Evolutionary conservation across 148 eudicot species (phyloP).

Genomic region (Rhododendron ovatum): DNA sequence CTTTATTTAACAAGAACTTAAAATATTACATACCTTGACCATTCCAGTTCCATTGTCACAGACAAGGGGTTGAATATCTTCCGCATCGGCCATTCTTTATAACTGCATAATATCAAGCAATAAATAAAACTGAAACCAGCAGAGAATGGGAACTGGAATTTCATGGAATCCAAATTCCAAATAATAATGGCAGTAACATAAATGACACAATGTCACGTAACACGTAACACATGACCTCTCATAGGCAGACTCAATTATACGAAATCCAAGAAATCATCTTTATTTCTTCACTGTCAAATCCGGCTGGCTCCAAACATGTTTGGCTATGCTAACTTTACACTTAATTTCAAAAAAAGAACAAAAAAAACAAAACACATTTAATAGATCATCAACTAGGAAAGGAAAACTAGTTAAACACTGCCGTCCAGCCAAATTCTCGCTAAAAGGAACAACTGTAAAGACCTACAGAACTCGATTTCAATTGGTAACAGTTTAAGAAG

Average conservation of each 20-base stretch:
- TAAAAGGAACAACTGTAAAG: not conserved
- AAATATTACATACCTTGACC: constrained; percentile 14
- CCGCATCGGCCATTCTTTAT: constrained; percentile 20
- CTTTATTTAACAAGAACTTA: not conserved
- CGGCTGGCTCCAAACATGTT: not conserved
- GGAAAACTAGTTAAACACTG: not conserved
- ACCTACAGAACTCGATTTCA: not conserved
- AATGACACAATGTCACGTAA: not conserved
- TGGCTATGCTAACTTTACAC: not conserved
- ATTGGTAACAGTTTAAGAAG: not conserved
- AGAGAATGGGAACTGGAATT: not conserved
- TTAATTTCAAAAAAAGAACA: not conserved
- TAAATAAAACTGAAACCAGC: not conserved
- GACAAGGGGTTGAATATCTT: constrained; percentile 24
- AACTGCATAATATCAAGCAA: not conserved
- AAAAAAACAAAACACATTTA: not conserved
- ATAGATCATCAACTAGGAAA: not conserved
- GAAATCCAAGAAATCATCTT: not conserved
- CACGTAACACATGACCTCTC: not conserved
- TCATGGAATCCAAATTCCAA: not conserved
- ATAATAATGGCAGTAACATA: not conserved
- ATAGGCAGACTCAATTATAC: not conserved
- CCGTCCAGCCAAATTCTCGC: not conserved
- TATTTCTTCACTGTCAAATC: not conserved
- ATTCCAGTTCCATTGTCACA: constrained; percentile 30